Conservation (phyloP, 192 early-diverging fungal species). For the Lobosporangium transversale region DNA sequence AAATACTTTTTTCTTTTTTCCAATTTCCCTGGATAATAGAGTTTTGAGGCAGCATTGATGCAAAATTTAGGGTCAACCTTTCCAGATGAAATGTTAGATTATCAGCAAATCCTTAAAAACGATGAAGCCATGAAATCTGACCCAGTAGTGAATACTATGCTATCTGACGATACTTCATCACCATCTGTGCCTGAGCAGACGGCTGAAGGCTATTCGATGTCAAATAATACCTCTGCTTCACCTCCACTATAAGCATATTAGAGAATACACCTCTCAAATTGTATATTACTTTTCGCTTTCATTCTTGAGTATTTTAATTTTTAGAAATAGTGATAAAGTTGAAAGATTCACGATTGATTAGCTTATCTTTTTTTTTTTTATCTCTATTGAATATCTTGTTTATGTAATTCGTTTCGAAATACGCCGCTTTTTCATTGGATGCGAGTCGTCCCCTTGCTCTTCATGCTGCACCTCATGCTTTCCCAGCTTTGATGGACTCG, state of each 20-base stretch:
- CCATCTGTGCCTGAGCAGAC: background rate
- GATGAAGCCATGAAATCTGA: background rate
- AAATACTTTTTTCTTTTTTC: conserved; percentile 10
- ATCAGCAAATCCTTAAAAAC: conserved; percentile 11
- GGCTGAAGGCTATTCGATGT: no score
- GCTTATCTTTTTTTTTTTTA: no score
- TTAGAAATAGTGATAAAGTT: no score
- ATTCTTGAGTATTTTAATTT: no score
- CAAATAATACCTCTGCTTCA: no score
- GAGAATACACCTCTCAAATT: no score
- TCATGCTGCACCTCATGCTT: conserved; percentile 12
- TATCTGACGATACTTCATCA: background rate
- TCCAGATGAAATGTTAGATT: conserved; percentile 41
- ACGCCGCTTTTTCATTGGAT: conserved; percentile 15
- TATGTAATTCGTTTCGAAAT: background rate
- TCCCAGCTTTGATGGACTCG: background rate
- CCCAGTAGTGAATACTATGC: no score
- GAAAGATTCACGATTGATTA: no score
- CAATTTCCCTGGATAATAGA: conserved; percentile 12
- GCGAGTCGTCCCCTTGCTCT: background rate
- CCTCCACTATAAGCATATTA: no score
- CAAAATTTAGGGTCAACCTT: conserved; percentile 35
- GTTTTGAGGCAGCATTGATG: conserved; percentile 35
- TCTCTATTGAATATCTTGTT: no score
- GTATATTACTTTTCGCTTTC: no score